Evolutionary conservation across 768 basidiomycete species (phyloP).

Genomic region (Fibroporia radiculosa): DNA sequence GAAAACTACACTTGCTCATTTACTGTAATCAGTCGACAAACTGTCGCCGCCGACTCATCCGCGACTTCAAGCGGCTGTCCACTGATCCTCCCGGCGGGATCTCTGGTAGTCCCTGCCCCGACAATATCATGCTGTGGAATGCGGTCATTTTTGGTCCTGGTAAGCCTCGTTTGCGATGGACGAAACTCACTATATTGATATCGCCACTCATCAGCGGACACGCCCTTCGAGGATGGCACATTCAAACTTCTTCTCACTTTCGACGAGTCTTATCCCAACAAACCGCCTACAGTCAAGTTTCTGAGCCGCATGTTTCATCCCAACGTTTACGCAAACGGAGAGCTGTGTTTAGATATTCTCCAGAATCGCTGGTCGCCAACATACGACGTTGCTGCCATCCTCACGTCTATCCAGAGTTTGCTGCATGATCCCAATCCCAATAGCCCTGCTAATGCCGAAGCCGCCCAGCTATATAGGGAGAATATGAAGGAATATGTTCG

Average conservation of each 20-base stretch:
- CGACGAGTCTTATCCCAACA: conserved; percentile 98
- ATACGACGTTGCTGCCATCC: conserved; percentile 96
- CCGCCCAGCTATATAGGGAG: conserved; percentile 92
- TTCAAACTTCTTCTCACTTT: conserved; percentile 95
- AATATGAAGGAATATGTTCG: conserved; percentile 99
- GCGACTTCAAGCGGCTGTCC: conserved; percentile 95
- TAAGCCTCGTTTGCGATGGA: conserved; percentile 28
- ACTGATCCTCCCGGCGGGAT: conserved; percentile 95
- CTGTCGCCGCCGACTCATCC: conserved; percentile 90
- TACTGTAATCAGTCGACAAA: conserved; percentile 65
- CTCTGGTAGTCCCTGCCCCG: conserved; percentile 92
- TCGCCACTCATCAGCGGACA: conserved; percentile 59
- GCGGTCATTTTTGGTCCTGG: conserved; percentile 99
- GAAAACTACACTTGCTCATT: too few species aligned
- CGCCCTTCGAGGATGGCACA: conserved; percentile 98
- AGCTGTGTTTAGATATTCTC: conserved; percentile 95
- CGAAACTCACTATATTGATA: not conserved
- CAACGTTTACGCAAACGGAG: conserved; percentile 97
- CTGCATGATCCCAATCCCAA: conserved; percentile 98
- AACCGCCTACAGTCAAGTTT: conserved; percentile 96
- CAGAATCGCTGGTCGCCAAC: conserved; percentile 99
- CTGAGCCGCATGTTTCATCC: conserved; percentile 98
- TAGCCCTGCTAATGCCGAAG: conserved; percentile 97
- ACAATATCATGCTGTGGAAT: conserved; percentile 99
- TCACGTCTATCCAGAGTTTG: conserved; percentile 93